Conservation (phyloP, 768 basidiomycete species). For the Ramaria rubella region DNA sequence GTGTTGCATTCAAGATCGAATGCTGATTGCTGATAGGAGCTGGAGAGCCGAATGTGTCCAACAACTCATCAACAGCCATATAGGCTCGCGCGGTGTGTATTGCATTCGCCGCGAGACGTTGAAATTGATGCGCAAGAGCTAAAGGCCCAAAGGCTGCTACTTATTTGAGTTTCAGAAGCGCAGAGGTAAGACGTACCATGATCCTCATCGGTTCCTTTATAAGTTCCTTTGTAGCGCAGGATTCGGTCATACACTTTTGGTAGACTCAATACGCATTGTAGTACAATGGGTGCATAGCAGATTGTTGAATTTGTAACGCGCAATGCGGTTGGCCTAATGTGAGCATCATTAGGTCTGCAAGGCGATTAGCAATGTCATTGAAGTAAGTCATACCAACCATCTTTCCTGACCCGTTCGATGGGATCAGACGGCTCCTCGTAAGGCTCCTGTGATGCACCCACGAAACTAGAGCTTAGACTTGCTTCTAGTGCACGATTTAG, state of each 20-base stretch:
- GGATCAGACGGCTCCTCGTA: slow-evolving; percentile 7
- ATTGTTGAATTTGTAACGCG: neutral
- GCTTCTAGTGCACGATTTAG: slow-evolving; percentile 6
- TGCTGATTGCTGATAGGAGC: neutral
- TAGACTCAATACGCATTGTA: slow-evolving; percentile 4
- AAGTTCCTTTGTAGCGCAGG: neutral
- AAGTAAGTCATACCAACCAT: slow-evolving; percentile 1
- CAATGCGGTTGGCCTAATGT: slow-evolving; percentile 5
- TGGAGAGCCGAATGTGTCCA: neutral
- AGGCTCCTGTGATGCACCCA: slow-evolving; percentile 3
- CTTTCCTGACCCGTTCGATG: slow-evolving; percentile 3
- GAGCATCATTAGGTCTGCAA: neutral
- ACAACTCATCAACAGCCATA: neutral
- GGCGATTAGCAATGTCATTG: neutral
- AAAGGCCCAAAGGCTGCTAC: neutral
- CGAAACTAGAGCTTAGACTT: slow-evolving; percentile 7
- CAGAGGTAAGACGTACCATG: neutral
- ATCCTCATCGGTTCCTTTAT: neutral
- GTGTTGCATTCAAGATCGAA: neutral
- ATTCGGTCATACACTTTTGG: slow-evolving; percentile 1
- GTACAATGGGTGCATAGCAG: slow-evolving; percentile 3
- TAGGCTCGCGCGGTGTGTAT: slow-evolving; percentile 2
- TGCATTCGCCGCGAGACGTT: neutral
- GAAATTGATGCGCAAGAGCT: neutral
- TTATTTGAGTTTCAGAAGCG: neutral